These are phyloP conservation scores for Evansstolkia leycettana DNA, from an alignment of 495 filamentous ascomycete species.

Conservation along the genomic window DNA sequence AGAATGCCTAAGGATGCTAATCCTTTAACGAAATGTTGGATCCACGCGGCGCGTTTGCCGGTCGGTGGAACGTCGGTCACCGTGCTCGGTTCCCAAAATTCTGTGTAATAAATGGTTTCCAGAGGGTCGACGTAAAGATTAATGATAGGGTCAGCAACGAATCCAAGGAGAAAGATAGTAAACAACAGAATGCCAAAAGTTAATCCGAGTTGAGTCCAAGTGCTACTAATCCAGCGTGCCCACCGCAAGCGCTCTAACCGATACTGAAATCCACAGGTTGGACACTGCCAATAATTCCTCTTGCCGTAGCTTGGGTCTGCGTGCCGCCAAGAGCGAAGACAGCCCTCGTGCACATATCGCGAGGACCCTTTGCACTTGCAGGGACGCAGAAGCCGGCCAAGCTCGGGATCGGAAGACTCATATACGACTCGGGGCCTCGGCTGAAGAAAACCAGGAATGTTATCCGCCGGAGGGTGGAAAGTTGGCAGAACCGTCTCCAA, in stretches of 20 bases:
- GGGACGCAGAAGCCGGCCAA: constrained; percentile 75
- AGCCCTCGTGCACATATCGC: constrained; percentile 92
- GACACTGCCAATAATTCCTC: constrained; percentile 74
- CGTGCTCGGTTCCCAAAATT: constrained; percentile 23
- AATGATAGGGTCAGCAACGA: constrained; percentile 87
- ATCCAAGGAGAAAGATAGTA: constrained; percentile 69
- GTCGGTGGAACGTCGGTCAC: constrained; percentile 24
- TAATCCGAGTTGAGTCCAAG: constrained; percentile 45
- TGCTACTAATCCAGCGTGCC: constrained; percentile 63
- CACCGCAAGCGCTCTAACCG: constrained; percentile 65
- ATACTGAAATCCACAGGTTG: constrained; percentile 80
- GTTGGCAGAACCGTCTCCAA: constrained; percentile 74
- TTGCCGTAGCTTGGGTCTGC: constrained; percentile 53
- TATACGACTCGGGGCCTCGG: constrained; percentile 55
- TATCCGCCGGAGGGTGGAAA: constrained; percentile 49
- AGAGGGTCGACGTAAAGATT: constrained; percentile 73
- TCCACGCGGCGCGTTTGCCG: constrained; percentile 46
- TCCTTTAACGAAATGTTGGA: constrained; percentile 78
- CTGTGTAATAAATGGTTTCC: constrained; percentile 31
- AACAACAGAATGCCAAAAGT: constrained; percentile 58
- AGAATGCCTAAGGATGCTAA: constrained; percentile 72
- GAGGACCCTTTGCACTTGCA: constrained; percentile 89
- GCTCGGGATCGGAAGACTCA: constrained; percentile 57
- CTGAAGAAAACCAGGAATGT: constrained; percentile 50
- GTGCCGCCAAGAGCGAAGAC: constrained; percentile 75